Base-by-base conservation (phyloP, 129 eudicot genomes). In the Arctium minus region DNA sequence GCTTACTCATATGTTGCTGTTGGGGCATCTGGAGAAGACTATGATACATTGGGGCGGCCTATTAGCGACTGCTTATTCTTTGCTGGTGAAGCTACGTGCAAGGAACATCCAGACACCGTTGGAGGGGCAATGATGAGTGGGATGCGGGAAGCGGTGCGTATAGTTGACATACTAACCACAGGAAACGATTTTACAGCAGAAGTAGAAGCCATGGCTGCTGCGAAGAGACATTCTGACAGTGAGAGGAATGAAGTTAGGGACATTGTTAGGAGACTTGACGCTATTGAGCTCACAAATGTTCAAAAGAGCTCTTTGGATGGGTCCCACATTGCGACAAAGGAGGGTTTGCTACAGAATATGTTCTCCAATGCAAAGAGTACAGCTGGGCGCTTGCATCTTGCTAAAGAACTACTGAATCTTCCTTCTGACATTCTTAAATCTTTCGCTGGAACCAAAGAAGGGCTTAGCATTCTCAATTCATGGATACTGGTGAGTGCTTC, bases 81-180 rank as follows among this genome's bases (percentile, higher is more conserved):
- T 89, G 99, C 99, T 39, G 99, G 99, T 80, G 99, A 96, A 87
- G 99, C 99, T 15, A 96, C 99, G 0, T 96, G 99, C 81, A 96
- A 96, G 88, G 99, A 96, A 88, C 97, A 96, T 80, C 99, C 99
- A 11, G 99, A 96, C 80, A 96, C 99, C 1, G 99, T 96, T 65
- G 99, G 99, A 42, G 99, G 99, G 83, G 99, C 99, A 39, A 96
- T 96, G 97, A 88, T 96, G 96, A 96, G 98, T 89, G 99, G 99
- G 83, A 77, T 96, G 33, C 90, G 99, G 39, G 99, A 96, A 83
- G 98, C 98, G 32, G 97, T 96, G 64, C 96, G 98, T 30, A 96
- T 96, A 64, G 87, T 92, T 77, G 97, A 96, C 76, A 90, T 96
- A 74, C 73, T 92, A 88, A 92, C 77, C 38, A 92, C 94, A 0